These are phyloP conservation scores for Vitis amurensis DNA, from an alignment of 164 flowering plant species.

Conservation along the genomic window DNA sequence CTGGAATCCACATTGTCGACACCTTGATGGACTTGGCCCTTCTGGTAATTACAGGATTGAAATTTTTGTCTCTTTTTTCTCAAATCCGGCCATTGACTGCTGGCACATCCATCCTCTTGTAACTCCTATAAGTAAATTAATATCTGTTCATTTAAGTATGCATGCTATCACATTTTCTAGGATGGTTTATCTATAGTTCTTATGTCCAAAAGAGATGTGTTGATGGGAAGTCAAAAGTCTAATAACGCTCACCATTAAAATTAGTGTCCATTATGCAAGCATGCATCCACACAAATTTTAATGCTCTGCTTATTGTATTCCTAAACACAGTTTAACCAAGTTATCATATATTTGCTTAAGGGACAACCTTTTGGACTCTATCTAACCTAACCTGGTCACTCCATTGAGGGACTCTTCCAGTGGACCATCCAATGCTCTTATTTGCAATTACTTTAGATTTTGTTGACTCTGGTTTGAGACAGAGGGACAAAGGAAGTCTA, in stretches of 20 bases:
- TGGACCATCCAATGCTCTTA: background rate
- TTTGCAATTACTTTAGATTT: background rate
- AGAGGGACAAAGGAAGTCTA: background rate
- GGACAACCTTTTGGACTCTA: background rate
- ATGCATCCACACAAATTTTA: background rate
- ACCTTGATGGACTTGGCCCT: slow-evolving; percentile 83
- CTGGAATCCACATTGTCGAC: slow-evolving; percentile 94
- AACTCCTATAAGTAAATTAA: background rate
- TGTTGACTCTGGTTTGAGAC: background rate
- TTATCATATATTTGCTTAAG: background rate
- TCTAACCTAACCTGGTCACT: background rate
- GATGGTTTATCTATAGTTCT: background rate
- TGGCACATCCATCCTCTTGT: background rate
- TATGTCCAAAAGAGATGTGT: background rate
- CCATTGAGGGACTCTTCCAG: background rate
- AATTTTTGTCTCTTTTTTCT: background rate
- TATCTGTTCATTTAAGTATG: background rate
- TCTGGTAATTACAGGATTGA: slow-evolving; percentile 54
- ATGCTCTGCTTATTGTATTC: background rate
- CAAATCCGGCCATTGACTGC: background rate
- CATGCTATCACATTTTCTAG: background rate
- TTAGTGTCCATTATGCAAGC: background rate
- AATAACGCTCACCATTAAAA: background rate
- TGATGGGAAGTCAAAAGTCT: background rate
- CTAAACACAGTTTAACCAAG: background rate